Conservation (phyloP, 441 rosid species). For the Gossypium lobatum region DNA sequence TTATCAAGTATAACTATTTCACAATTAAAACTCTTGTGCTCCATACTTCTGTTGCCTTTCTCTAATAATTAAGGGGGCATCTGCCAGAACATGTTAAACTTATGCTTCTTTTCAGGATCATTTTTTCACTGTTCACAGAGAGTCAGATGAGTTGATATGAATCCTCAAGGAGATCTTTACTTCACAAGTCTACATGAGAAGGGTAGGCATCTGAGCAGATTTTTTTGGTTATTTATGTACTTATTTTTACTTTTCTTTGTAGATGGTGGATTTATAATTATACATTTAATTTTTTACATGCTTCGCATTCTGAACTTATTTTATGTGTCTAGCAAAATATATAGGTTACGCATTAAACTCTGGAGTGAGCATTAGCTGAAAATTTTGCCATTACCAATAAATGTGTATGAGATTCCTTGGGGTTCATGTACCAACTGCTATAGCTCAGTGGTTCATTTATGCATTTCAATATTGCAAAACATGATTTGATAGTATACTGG, state of each 20-base stretch:
- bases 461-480: neutral
- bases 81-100: neutral
- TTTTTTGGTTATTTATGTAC: neutral
- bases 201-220: slow-evolving; percentile 32
- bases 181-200: slow-evolving; percentile 18
- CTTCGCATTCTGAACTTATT: neutral
- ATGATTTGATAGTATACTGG: neutral
- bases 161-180: too few relatives aligned
- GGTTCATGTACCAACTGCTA: neutral
- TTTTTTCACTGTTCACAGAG: too few relatives aligned
- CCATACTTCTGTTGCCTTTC: neutral
- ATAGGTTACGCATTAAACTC: neutral
- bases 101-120: slow-evolving; percentile 11
- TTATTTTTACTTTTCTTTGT: neutral
- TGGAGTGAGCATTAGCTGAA: neutral
- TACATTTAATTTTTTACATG: neutral
- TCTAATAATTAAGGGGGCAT: neutral
- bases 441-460: neutral
- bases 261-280: neutral
- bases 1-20: neutral
- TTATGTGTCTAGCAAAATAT: neutral
- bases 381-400: neutral
- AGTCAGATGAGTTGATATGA: too few relatives aligned
- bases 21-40: neutral
- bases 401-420: neutral